Base-by-base conservation (phyloP, 176 grass and related monocot genomes). In the Oryza coarctata region DNA sequence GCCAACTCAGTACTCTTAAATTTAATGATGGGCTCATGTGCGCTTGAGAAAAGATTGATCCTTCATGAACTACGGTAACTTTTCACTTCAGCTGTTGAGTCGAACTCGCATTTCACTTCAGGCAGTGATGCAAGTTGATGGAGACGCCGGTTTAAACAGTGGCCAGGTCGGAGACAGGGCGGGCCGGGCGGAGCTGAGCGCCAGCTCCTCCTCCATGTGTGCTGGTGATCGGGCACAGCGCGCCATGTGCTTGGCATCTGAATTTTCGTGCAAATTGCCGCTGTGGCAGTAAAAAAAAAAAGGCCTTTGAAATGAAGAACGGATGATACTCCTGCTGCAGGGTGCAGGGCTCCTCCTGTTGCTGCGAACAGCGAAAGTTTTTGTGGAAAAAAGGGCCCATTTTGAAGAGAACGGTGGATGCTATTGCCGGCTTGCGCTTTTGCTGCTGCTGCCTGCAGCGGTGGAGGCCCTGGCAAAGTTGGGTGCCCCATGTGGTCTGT, bases 151-250 rank as follows among this genome's bases (percentile, higher is more conserved):
- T 73, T 77, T 63, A 38, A 83, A 43, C 40, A 80, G 64, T 12
- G 39, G 26, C 34, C 38, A 32, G 68, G 15, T 45, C 17, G 68
- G 36, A 63, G 80, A 29, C 5, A 2, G 5, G 35, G 35, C 32
- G 35, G 35, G 35, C 47, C 66, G 79, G 23, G 22, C 78, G 74
- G 50, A 70, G 39, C 39, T 14, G 13, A 17, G 57, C n/a, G 63
- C 60, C 47, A 39, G 74, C 50, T 50, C 79, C 13, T 14, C 40
- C 78, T 73, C 75, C 80, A 71, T 85, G 86, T 63, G 80, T 79
- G 84, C 33, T 64, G 63, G 58, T 66, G 81, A 84, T 85, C 55
- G 86, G 80, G 72, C 80, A 60, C 41, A 23, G 86, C 60, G 60
- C 87, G 7, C 17, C 50, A 88, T 84, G 85, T 89, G 86, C 68